Conservation (phyloP, 805 yeast genomes). For the Debaryomyces castellii region DNA sequence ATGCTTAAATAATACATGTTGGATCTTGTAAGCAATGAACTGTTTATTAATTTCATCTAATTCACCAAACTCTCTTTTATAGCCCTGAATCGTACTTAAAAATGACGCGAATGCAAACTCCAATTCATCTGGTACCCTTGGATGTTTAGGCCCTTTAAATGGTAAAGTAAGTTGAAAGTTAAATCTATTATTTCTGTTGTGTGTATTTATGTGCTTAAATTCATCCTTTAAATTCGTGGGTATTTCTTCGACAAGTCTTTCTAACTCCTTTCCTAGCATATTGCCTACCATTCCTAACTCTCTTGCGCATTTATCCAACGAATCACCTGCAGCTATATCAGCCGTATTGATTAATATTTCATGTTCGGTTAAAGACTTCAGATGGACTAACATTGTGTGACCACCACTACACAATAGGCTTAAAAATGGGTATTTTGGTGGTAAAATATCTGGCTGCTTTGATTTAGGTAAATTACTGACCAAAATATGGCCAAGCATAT, state of each 20-base stretch:
- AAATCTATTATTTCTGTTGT: conserved; percentile 21
- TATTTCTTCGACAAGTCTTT: conserved; percentile 45
- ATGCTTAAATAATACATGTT: conserved; percentile 70
- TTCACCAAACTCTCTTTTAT: conserved; percentile 13
- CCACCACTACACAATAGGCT: conserved; percentile 90
- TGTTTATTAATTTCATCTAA: conserved; percentile 34
- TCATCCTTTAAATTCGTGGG: conserved; percentile 25
- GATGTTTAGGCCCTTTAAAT: conserved; percentile 30
- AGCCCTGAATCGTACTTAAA: conserved; percentile 50
- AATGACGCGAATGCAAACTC: conserved; percentile 79
- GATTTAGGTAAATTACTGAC: conserved; percentile 37
- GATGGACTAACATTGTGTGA: conserved; percentile 83
- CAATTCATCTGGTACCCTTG: conserved; percentile 24
- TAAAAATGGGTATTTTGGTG: conserved; percentile 64
- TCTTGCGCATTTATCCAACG: conserved; percentile 89
- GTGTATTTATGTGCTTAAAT: conserved; percentile 20
- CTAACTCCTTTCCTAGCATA: conserved; percentile 86
- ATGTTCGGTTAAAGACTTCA: conserved; percentile 62
- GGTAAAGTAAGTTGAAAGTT: conserved; percentile 30
- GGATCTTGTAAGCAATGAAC: conserved; percentile 57
- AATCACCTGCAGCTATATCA: conserved; percentile 93
- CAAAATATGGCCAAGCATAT: conserved; percentile 90
- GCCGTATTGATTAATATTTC: conserved; percentile 69
- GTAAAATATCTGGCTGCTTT: conserved; percentile 47
- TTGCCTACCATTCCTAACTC: conserved; percentile 76